These are phyloP conservation scores for Podila verticillata DNA, from an alignment of 192 early-diverging fungal genomes.

Conservation along the genomic window DNA sequence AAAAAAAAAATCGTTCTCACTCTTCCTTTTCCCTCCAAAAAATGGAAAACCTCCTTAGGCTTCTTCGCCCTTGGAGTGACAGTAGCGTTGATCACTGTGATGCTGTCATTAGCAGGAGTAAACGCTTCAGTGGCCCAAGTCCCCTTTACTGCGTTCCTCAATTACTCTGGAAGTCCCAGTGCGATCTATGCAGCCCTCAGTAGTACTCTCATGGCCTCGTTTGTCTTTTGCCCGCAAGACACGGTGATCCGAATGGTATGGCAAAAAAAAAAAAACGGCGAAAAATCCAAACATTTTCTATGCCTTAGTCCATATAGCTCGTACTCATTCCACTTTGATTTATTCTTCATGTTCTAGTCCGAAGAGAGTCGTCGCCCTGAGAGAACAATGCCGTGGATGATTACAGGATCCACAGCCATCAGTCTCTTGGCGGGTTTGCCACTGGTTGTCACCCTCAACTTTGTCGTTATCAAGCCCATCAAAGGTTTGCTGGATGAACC, in stretches of 20 bases:
- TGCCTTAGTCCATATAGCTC: neutral
- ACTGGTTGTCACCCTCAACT: conserved; percentile 28
- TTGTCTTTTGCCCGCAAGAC: conserved; percentile 47
- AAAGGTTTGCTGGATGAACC: conserved; percentile 36
- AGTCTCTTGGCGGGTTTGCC: conserved; percentile 26
- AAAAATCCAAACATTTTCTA: neutral
- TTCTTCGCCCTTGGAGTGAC: conserved; percentile 14
- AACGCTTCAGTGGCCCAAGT: conserved; percentile 15
- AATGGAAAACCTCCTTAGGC: neutral
- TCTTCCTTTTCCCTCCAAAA: neutral
- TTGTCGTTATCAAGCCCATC: conserved; percentile 20
- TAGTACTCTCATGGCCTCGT: conserved; percentile 29
- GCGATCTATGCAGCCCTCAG: conserved; percentile 28
- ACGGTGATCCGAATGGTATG: conserved; percentile 43
- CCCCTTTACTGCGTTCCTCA: conserved; percentile 37
- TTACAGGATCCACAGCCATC: conserved; percentile 11
- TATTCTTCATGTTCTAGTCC: conserved; percentile 6
- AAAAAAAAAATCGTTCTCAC: neutral
- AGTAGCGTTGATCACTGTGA: conserved; percentile 21
- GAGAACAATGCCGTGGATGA: conserved; percentile 15
- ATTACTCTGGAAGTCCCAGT: conserved; percentile 39
- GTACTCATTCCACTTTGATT: neutral
- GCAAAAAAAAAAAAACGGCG: neutral
- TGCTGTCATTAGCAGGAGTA: conserved; percentile 18
- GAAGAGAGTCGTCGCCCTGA: conserved; percentile 36